A percentile compares a stretch with the other conserved stretches of the same genome.
phyloP scores from a whole-genome alignment of 2,329 filamentous ascomycete species.

The Nothophoma quercina region DNA sequence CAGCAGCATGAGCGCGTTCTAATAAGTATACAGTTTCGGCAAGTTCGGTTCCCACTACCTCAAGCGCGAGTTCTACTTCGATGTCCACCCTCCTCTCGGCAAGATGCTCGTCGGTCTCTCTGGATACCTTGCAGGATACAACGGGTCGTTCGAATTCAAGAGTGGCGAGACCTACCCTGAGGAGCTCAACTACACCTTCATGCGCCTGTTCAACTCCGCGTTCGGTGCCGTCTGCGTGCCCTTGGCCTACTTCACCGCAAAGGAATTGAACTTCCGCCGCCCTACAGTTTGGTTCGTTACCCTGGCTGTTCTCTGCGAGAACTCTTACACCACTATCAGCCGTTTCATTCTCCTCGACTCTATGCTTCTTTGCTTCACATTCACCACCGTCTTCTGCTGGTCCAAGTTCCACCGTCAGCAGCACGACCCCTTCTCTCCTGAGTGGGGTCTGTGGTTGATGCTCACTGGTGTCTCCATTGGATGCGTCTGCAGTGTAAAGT shows the following conservation, averaged over 20 bases:
- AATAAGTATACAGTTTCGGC: constrained; percentile 70
- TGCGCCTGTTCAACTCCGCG: constrained; percentile 96
- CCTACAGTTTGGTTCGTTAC: constrained; percentile 94
- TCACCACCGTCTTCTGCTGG: constrained; percentile 96
- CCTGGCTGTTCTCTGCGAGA: constrained; percentile 97
- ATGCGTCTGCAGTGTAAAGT: constrained; percentile 98
- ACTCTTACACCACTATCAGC: constrained; percentile 99
- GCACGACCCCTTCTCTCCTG: constrained; percentile 81
- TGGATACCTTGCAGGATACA: constrained; percentile 95
- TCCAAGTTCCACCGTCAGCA: constrained; percentile 92
- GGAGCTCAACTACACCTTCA: constrained; percentile 96
- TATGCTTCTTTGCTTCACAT: constrained; percentile 98
- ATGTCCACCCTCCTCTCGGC: constrained; percentile 92
- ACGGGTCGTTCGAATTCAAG: constrained; percentile 99
- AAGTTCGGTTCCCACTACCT: constrained; percentile 99
- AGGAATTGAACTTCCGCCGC: constrained; percentile 84
- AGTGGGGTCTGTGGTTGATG: constrained; percentile 96
- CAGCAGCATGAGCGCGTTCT: constrained; percentile 20
- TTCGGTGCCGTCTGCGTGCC: constrained; percentile 94
- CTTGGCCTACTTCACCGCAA: constrained; percentile 92
- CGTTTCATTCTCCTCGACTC: constrained; percentile 98
- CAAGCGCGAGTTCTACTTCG: constrained; percentile 99
- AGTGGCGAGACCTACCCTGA: constrained; percentile 94
- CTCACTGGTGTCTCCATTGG: constrained; percentile 95
- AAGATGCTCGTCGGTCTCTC: constrained; percentile 99